phyloP scores from a whole-genome alignment of 129 eudicot species.

The Lactuca saligna region DNA sequence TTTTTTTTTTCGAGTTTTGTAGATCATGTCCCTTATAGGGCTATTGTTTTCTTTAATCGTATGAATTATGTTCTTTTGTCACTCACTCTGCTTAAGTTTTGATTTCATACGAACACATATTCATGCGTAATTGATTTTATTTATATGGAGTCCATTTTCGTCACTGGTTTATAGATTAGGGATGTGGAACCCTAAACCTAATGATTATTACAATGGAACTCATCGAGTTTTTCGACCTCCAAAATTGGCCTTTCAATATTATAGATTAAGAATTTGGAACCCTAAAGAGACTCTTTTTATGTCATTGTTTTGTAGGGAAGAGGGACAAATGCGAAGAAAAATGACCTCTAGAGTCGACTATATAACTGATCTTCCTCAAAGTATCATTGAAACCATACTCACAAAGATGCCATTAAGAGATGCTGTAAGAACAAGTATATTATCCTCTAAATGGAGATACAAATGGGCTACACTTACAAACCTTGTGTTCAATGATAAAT shows the following conservation, averaged over 20 bases:
- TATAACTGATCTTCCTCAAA: slow-evolving; percentile 85
- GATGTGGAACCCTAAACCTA: background rate
- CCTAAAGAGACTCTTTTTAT: background rate
- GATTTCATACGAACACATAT: background rate
- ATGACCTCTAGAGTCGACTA: slow-evolving; percentile 34
- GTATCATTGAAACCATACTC: slow-evolving; percentile 75
- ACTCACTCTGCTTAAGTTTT: background rate
- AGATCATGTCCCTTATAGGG: slow-evolving; percentile 1
- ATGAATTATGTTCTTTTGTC: background rate
- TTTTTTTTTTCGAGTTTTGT: background rate
- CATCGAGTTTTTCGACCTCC: background rate
- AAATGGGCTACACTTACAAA: slow-evolving; percentile 73
- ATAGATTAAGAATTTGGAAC: background rate
- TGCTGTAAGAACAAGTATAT: slow-evolving; percentile 72
- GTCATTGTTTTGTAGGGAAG: slow-evolving; percentile 15
- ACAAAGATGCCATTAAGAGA: slow-evolving; percentile 73
- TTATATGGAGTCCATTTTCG: background rate
- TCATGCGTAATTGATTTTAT: background rate
- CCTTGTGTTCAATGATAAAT: slow-evolving; percentile 66
- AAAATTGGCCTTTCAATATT: background rate
- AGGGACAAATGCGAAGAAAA: slow-evolving; percentile 40
- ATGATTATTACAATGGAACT: background rate
- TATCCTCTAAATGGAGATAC: slow-evolving; percentile 81
- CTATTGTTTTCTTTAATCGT: background rate
- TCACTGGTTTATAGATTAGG: background rate